Base-by-base conservation (phyloP, 306 rosid species). In the Cyamopsis tetragonoloba region DNA sequence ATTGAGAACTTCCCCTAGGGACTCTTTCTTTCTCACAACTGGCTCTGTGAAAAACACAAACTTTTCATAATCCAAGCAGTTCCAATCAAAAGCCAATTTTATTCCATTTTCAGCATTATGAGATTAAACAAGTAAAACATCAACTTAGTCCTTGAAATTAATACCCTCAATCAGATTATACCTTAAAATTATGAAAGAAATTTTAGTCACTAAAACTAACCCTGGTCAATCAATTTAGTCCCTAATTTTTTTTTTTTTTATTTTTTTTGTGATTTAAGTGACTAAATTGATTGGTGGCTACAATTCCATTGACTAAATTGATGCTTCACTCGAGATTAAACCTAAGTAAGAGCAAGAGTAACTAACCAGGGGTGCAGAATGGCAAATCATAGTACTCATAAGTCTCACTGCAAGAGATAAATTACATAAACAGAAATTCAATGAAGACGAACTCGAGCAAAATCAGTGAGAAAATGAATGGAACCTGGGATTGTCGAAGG, bases 401-500 rank as follows among this genome's bases (percentile, higher is more conserved):
- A 42, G 95, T 87, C 78, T 85, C 95, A 77, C 90, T 87, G 88
- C 75, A 62, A 77, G 70, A 75, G 58, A 58, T 31, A 3, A 77
- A 82, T 55, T 30, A 62, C 2, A 80, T 11, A 66, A 59, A 35
- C 43, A 55, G 2, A 64, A 57, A 49, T 43, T 28, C 10, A 60
- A 56, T 12, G 56, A 50, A 43, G 6, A 32, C 4, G 6, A 54
- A 68, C 6, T 14, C 3, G 24, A 12, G 19, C 11, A 8, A 64
- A 57, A 20, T 28, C 6, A 37, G 47, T 23, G 67, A 46, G 55
- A 34, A 39, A 62, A 11, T 18, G 20, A 49, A 49, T 41, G 23
- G 67, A 74, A 92, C 96, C 98, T 87, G 77, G 96, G 98, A 65
- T 85, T 89, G 86, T 70, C 80, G 74, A 92, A 78, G 75, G 98